phyloP scores from a whole-genome alignment of 2,329 filamentous ascomycete species.

The Paracorniculantispora psalliotae region DNA sequence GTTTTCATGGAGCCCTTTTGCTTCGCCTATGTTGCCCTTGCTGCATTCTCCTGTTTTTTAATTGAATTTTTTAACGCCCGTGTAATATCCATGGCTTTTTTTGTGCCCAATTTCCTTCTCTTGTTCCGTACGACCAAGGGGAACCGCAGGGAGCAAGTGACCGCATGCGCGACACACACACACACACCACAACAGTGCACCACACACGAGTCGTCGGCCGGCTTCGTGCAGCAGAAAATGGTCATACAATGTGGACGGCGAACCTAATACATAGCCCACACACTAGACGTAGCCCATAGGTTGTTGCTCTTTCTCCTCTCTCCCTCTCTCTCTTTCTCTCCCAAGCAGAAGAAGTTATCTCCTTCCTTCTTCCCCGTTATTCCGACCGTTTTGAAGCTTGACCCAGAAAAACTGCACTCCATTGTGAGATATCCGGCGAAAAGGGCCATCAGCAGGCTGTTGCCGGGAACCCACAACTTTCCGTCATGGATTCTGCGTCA shows the following conservation, averaged over 20 bases:
- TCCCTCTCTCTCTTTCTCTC: background rate
- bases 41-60: too few species aligned
- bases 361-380: background rate
- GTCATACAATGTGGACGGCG: slow-evolving; percentile 9
- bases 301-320: background rate
- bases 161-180: background rate
- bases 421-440: background rate
- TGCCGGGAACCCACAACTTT: background rate
- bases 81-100: background rate
- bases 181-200: background rate
- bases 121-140: background rate
- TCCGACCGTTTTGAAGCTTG: background rate
- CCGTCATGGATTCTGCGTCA: background rate
- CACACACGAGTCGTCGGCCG: background rate
- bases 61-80: slow-evolving; percentile 4
- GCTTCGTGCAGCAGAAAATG: slow-evolving; percentile 2
- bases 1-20: background rate
- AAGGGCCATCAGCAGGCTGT: background rate
- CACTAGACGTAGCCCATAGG: slow-evolving; percentile 2
- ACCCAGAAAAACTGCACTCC: too few species aligned
- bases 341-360: background rate
- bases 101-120: slow-evolving; percentile 1
- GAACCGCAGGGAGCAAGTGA: background rate
- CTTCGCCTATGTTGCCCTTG: background rate
- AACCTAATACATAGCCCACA: background rate